Evolutionary conservation across 78 protist genomes (phyloP), one percentile per base, ranked within the genome.

Genomic region (Dictyostelium citrinum): DNA sequence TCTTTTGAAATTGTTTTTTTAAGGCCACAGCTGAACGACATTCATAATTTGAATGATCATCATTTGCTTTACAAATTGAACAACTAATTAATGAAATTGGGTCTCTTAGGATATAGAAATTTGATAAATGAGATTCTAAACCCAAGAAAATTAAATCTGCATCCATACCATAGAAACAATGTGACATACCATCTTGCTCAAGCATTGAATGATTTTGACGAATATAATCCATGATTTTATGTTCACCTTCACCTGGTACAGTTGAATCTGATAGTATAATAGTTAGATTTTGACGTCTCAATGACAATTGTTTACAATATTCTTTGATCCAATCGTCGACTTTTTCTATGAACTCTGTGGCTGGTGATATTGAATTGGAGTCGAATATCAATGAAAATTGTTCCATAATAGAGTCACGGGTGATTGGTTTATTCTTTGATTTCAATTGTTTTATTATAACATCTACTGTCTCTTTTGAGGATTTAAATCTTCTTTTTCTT

Each of bases 141-240:
- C 97, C 96, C 22, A 99, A 95, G 98, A 99, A 97, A 78, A 99
- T 98, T 51, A 99, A 96, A 75, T 99, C 99, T 1, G 99, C 99
- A 79, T 99, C 99, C 83, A 97, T 84, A 43, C 99, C 99, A 93
- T 97, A 95, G 67, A 98, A 64, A 43, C 76, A 22, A 70, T 98
- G 99, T 24, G 95, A 3, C 51, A 58, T 22, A 68, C 93, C 41
- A 22, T 97, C 86, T 24, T 81, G 27, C 82, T 90, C 95, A 17
- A 4, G 49, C 24, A 31, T 70, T 61, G 41, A 29, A 84, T 77
- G 82, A 91, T 91, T 41, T 2, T 16, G n/a, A 14, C 99, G 82
- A 91, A 99, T 96, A 67, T 71, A 97, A 33, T 97, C 98, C 98
- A 98, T 96, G 67, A 99, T 98, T 97, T 99, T 99, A 84, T 99